phyloP scores from a whole-genome alignment of 208 protist genomes.

The Leishmania mexicana region DNA sequence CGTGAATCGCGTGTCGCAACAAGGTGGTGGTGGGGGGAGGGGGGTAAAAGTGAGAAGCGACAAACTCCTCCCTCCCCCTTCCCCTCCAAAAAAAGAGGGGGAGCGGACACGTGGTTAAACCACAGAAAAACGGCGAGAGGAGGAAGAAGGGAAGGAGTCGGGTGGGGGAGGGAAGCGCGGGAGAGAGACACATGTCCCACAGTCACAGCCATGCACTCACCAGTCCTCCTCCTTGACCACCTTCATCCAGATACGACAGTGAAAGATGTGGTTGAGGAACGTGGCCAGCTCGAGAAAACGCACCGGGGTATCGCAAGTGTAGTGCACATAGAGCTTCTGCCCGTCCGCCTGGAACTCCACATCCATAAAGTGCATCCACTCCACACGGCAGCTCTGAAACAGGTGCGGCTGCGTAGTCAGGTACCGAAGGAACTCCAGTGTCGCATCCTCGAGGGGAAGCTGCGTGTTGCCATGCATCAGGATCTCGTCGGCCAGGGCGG shows the following conservation, averaged over 20 bases:
- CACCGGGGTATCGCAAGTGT: conserved; percentile 39
- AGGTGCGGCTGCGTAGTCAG: conserved; percentile 27
- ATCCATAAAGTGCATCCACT: conserved; percentile 65
- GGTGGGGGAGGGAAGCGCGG: too few relatives aligned
- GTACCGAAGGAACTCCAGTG: conserved; percentile 37
- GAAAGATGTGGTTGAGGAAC: conserved; percentile 73
- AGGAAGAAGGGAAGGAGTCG: conserved; percentile 11
- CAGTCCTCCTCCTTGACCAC: conserved; percentile 16
- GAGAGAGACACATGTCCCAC: too few relatives aligned
- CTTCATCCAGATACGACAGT: conserved; percentile 81
- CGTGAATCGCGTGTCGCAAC: neutral
- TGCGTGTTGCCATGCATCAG: conserved; percentile 17
- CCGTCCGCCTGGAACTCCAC: conserved; percentile 84
- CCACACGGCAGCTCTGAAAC: conserved; percentile 59
- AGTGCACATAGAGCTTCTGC: conserved; percentile 83
- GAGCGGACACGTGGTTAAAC: neutral
- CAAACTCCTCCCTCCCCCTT: too few relatives aligned
- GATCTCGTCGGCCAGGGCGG: conserved; percentile 18
- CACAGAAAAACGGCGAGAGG: neutral
- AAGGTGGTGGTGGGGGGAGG: neutral
- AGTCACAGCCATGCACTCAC: neutral
- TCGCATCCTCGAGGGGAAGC: conserved; percentile 33
- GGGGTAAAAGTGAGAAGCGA: neutral
- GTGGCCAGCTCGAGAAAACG: conserved; percentile 77
- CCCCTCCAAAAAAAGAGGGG: neutral